These are phyloP conservation scores for Nothophytophthora sp. DNA, from an alignment of 352 stramenopile genomes.

Conservation along the genomic window DNA sequence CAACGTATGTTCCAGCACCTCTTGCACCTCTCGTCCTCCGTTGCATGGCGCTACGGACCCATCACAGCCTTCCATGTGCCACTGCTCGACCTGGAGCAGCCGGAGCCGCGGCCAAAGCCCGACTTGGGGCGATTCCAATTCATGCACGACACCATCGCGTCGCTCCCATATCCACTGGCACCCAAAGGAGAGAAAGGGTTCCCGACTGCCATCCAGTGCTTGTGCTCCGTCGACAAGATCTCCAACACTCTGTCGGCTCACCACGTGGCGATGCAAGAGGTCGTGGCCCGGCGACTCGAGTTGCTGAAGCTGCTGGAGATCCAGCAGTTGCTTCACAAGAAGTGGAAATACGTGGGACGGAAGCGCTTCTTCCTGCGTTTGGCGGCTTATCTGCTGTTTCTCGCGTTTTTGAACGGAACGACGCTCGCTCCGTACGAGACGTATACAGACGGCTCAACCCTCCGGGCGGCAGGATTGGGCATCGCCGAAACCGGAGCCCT, in stretches of 20 bases:
- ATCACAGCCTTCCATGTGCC: slow-evolving; percentile 57
- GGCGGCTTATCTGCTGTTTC: slow-evolving; percentile 35
- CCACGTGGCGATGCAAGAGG: slow-evolving; percentile 12
- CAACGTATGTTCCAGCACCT: slow-evolving; percentile 62
- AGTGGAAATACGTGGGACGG: slow-evolving; percentile 68
- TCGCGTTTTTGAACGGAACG: slow-evolving; percentile 41
- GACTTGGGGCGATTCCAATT: slow-evolving; percentile 24
- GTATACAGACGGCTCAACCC: slow-evolving; percentile 21
- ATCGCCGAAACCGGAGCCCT: slow-evolving; percentile 35
- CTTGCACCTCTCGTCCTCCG: slow-evolving; percentile 39
- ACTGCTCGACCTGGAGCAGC: slow-evolving; percentile 56
- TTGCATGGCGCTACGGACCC: slow-evolving; percentile 58
- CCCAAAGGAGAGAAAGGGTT: slow-evolving; percentile 36
- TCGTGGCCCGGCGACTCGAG: slow-evolving; percentile 45
- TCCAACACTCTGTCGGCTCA: slow-evolving; percentile 36
- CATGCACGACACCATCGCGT: slow-evolving; percentile 14
- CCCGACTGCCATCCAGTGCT: slow-evolving; percentile 54
- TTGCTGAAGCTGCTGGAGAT: slow-evolving; percentile 61
- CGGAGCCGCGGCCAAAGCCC: slow-evolving; percentile 17
- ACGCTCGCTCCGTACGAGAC: slow-evolving; percentile 46
- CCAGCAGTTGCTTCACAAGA: slow-evolving; percentile 52
- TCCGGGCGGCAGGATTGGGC: slow-evolving; percentile 21
- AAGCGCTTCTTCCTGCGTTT: slow-evolving; percentile 44
- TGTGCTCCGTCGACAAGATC: slow-evolving; percentile 53
- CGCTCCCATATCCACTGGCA: slow-evolving; percentile 33